These are phyloP conservation scores for Cordyceps cicadae DNA, from an alignment of 2,329 filamentous ascomycete species.

Conservation along the genomic window DNA sequence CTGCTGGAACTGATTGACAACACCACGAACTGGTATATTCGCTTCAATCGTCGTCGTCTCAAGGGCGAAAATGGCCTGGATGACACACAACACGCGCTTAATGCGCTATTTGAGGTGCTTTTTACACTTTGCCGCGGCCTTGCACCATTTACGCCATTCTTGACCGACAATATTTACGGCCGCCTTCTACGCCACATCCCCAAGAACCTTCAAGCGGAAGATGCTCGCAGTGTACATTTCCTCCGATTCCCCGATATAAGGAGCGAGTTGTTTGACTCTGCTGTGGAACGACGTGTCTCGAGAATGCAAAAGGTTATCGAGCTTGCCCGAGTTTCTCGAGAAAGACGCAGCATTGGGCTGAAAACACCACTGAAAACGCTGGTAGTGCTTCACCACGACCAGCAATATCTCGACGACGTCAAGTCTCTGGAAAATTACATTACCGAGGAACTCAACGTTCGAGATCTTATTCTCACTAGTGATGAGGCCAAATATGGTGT, in stretches of 20 bases:
- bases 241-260: constrained; percentile 81
- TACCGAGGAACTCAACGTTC: constrained; percentile 82
- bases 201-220: constrained; percentile 56
- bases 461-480: constrained; percentile 71
- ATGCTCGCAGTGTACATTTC: constrained; percentile 86
- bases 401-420: constrained; percentile 78
- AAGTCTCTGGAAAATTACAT: constrained; percentile 82
- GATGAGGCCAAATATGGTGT: constrained; percentile 91
- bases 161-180: constrained; percentile 89
- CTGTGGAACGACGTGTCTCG: constrained; percentile 75
- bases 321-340: constrained; percentile 75
- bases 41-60: constrained; percentile 82
- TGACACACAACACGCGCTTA: constrained; percentile 83
- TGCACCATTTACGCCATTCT: constrained; percentile 91
- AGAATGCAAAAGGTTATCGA: constrained; percentile 97
- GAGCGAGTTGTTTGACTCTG: constrained; percentile 77
- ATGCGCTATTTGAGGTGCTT: constrained; percentile 88
- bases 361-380: constrained; percentile 89
- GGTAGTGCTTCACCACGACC: constrained; percentile 77
- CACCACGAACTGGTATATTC: constrained; percentile 98
- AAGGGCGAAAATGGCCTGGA: constrained; percentile 83
- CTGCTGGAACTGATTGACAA: constrained; percentile 81
- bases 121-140: constrained; percentile 82
- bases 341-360: constrained; percentile 73
- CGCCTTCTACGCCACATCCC: constrained; percentile 77